These are phyloP conservation scores for Euptelea pleiosperma DNA, from an alignment of 164 flowering plant species.

Conservation along the genomic window DNA sequence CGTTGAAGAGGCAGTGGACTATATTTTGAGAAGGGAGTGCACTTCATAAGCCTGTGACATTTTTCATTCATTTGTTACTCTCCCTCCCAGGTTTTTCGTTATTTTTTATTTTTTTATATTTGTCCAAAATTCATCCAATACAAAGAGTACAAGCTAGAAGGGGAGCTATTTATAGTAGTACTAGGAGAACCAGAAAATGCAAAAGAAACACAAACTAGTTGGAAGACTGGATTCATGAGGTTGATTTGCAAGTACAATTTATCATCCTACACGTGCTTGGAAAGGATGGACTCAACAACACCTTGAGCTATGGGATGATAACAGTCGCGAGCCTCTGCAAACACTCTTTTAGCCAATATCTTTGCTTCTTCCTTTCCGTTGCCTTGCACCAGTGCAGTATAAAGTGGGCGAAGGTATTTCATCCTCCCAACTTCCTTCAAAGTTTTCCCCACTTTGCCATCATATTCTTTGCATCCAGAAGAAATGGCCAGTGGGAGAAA, in stretches of 20 bases:
- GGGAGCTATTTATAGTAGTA: no score
- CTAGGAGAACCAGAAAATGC: no score
- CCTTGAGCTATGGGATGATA: constrained; percentile 89
- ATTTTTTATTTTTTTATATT: no score
- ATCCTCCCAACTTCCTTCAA: constrained; percentile 86
- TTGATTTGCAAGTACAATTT: no score
- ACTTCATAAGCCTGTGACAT: neutral
- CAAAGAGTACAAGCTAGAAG: no score
- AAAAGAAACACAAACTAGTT: no score
- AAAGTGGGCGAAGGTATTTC: constrained; percentile 82
- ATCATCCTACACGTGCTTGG: constrained; percentile 52
- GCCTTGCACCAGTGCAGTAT: constrained; percentile 63
- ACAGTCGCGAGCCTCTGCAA: constrained; percentile 56
- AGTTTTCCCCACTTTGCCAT: constrained; percentile 65
- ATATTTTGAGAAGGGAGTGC: constrained; percentile 54
- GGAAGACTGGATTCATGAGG: no score
- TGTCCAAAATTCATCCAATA: no score
- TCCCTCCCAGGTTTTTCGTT: no score
- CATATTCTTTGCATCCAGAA: constrained; percentile 54
- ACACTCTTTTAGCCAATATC: no score
- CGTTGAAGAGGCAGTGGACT: constrained; percentile 88
- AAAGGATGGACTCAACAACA: constrained; percentile 74
- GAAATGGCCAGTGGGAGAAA: constrained; percentile 69
- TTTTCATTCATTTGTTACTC: neutral
- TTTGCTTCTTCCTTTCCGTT: constrained; percentile 62